Conservation (phyloP, 345 rosid genomes). For the Populus davidiana region DNA sequence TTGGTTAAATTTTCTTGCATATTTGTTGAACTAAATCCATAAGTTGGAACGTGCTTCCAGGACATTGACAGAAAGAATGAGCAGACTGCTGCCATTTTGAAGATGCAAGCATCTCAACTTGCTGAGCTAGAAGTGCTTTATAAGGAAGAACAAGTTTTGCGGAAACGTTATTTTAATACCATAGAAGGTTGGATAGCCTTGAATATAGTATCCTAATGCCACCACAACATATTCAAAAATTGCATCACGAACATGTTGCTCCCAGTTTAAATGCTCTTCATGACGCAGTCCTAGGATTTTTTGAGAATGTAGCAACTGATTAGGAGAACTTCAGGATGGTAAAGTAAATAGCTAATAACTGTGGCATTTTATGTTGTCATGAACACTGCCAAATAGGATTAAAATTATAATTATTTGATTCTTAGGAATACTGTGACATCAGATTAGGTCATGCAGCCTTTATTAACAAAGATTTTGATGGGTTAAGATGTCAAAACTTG, state of each 20-base stretch:
- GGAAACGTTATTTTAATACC: slow-evolving; percentile 85
- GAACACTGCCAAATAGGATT: background rate
- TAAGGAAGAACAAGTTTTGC: slow-evolving; percentile 82
- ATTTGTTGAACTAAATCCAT: background rate
- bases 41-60: slow-evolving; percentile 32
- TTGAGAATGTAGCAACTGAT: background rate
- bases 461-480: background rate
- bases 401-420: background rate
- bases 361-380: background rate
- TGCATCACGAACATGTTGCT: background rate
- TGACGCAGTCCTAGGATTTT: background rate
- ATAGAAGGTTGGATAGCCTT: slow-evolving; percentile 62
- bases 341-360: background rate
- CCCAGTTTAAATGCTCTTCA: background rate
- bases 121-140: slow-evolving; percentile 81
- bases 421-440: background rate
- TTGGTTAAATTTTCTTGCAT: background rate
- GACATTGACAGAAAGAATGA: slow-evolving; percentile 96
- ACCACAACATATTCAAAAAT: background rate
- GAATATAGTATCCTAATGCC: background rate
- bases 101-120: slow-evolving; percentile 91
- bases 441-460: background rate
- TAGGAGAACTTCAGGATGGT: background rate
- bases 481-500: background rate
- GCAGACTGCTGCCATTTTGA: slow-evolving; percentile 93